Evolutionary conservation across 306 rosid genomes (phyloP), one percentile per base, ranked within the genome.

Genomic region (Cicer yamashitae): DNA sequence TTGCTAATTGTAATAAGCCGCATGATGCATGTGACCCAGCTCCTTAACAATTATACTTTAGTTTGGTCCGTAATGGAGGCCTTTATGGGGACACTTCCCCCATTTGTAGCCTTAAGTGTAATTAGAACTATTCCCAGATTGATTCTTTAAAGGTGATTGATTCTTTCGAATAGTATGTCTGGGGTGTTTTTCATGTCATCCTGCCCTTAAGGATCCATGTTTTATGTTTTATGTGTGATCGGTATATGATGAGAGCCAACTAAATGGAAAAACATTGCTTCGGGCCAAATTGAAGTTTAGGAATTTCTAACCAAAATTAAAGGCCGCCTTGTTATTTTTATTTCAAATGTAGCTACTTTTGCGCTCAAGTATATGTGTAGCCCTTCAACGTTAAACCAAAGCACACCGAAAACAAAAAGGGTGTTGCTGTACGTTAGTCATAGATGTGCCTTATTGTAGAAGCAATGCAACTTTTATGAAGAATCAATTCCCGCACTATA

Each of bases 401-500:
- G 5, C 34, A 30, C 34, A 3, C 34, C 34, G 0, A 30, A 30
- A 30, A 30, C 34, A 30, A 30, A 30, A 30, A 30, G 34, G 34
- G 34, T 30, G 34, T 30, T 30, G 5, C 34, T 30, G 34, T 30
- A 30, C 37, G 37, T 3, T 48, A 54, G 43, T 41, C 22, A 41
- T 56, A 13, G 30, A 73, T 14, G 47, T 57, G 45, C 11, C 37
- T 10, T 46, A 14, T 0, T 15, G 74, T n/a, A 17, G 64, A 74
- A 17, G 62, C 17, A 69, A 58, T 59, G 70, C 61, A 39, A 59
- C 48, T 60, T 60, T 43, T 37, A 74, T 54, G 3, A 65, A 60
- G 74, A 73, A 77, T 77, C 84, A 56, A 61, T 75, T 65, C 71
- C 71, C 77, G 37, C 37, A 69, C 65, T 44, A 67, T 53, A 66